Conservation (phyloP, 2,329 filamentous ascomycete genomes). For the Xylaria sp. region DNA sequence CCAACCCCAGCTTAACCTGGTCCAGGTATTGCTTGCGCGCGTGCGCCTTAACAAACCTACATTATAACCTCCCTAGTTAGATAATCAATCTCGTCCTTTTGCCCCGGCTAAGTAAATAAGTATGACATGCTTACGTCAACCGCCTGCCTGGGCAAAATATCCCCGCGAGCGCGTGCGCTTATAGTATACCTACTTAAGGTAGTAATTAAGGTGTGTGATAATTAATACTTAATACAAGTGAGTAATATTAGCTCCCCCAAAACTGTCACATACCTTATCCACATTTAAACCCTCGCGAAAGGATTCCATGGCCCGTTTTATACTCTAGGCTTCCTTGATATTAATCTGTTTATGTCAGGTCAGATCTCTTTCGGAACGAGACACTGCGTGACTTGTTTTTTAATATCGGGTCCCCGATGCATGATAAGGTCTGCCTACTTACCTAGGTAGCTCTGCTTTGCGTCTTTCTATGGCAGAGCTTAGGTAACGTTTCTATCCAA, state of each 20-base stretch:
- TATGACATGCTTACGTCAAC: constrained; percentile 27
- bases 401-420: constrained; percentile 1
- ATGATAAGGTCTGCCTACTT: background rate
- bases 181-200: too few relatives aligned
- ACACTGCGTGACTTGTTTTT: constrained; percentile 9
- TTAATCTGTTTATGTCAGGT: background rate
- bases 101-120: constrained; percentile 15
- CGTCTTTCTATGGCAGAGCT: background rate
- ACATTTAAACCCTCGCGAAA: background rate
- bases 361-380: background rate
- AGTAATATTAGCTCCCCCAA: too few relatives aligned
- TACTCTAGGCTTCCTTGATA: background rate
- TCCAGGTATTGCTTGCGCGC: too few relatives aligned
- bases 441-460: too few relatives aligned
- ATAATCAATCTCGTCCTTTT: background rate
- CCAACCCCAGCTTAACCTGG: background rate
- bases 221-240: too few relatives aligned
- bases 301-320: background rate
- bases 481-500: background rate
- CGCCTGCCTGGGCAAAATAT: constrained; percentile 16
- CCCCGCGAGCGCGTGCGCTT: constrained; percentile 6
- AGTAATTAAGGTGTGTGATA: too few relatives aligned
- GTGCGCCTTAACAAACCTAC: background rate
- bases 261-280: too few relatives aligned
- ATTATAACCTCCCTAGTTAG: constrained; percentile 14